Evolutionary conservation across 257 asterid species (phyloP).

Genomic region (Nemophila menziesii): DNA sequence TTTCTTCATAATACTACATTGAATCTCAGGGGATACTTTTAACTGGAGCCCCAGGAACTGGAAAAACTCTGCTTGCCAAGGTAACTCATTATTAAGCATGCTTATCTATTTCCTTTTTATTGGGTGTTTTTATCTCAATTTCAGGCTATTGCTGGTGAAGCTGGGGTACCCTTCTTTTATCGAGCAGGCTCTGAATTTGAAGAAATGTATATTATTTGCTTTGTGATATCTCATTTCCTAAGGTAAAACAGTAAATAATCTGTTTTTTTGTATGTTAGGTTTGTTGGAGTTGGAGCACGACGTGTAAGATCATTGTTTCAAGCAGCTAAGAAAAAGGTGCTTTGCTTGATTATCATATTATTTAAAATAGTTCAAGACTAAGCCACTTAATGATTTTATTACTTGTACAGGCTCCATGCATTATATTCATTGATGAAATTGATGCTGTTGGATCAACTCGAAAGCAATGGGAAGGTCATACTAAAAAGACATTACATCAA

Average conservation of each 20-base stretch:
- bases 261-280: conserved; percentile 40
- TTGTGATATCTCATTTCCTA: neutral
- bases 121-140: neutral
- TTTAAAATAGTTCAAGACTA: neutral
- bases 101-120: neutral
- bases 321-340: conserved; percentile 93
- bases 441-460: conserved; percentile 98
- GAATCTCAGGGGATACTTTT: conserved; percentile 83
- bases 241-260: neutral
- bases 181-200: conserved; percentile 6
- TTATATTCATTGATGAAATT: conserved; percentile 89
- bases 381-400: conserved; percentile 6
- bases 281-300: conserved; percentile 98
- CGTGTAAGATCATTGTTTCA: conserved; percentile 97
- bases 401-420: conserved; percentile 79
- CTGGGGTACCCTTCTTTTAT: conserved; percentile 6
- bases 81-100: conserved; percentile 21
- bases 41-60: conserved; percentile 99
- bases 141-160: conserved; percentile 7
- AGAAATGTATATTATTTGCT: conserved; percentile 2
- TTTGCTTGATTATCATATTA: neutral
- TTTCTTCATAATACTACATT: conserved; percentile 5
- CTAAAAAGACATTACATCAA: conserved; percentile 93
- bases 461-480: conserved; percentile 98
- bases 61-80: conserved; percentile 94